Evolutionary conservation across 805 yeast genomes (phyloP), one percentile per base, ranked within the genome.

Genomic region (Candida nemodendra): DNA sequence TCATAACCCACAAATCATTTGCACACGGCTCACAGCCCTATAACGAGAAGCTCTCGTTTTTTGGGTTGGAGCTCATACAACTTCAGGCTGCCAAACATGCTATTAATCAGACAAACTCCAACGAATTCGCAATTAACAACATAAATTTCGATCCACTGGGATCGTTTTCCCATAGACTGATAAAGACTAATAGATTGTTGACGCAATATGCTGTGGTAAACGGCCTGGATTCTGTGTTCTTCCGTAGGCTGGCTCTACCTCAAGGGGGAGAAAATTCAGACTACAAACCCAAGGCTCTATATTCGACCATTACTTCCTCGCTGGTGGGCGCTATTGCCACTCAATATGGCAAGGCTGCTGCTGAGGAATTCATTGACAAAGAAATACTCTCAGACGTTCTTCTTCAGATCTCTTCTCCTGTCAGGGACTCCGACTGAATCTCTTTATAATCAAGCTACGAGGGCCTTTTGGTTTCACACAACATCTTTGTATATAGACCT

Each of bases 1-100:
- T 86, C 27, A 67, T 90, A 53, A 90, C 97, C 5, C 97, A 91
- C 66, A 91, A 91, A 66, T 86, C 96, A 16, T 91, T 89, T 70
- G 95, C 95, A 4, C 95, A 87, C 64, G 97, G 96, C 8, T 69
- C 76, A 45, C 79, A 81, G 52, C 96, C 97, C 6, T 87, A 85
- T 65, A 91, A 90, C 65, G 96, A 89, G 59, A 84, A 83, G 60
- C 69, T 91, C 51, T 71, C 87, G 14, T 74, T 82, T 30, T 66
- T 87, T 58, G 97, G 95, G 13, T 57, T 73, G 25, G 82, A 81
- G 54, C 64, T 80, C 50, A 60, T 83, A 47, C 79, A 78, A 55
- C 66, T 72, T 34, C 59, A 54, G 38, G 61, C 71, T 27, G 69
- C 78, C 23, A 73, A 75, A 51, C 56, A 56, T 41, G 74, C 70